Evolutionary conservation across 2,329 filamentous ascomycete species (phyloP), one percentile per base, ranked within the genome.

Genomic region (Byssothecium circinans): DNA sequence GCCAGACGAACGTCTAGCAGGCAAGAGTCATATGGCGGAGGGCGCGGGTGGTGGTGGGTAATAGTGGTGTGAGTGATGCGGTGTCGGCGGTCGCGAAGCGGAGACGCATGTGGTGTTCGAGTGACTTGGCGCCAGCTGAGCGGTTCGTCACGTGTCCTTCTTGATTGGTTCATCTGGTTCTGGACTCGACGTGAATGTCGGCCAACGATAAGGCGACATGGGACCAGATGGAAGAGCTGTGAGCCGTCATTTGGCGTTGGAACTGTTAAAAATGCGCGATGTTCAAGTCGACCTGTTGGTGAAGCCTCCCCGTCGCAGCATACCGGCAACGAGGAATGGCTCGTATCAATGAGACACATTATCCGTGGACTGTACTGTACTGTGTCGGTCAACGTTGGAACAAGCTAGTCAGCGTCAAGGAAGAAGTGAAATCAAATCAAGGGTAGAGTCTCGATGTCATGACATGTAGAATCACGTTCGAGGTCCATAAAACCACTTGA

Each of bases 1-100:
- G 69, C 67, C 57, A 70, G 67, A 70, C 68, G 53, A 49, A 49
- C 39, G 69, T 70, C 69, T 71, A 71, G 67, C 69, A 70, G 65
- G 64, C 53, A 44, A 50, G 43, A 57, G 53, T 57, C 63, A 68
- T 69, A 48, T 59, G 57, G 49, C 19, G 35, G 18, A 41, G 8
- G 38, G 29, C 18, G 38, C 11, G 42, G 14, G 14, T 15, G 17
- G 30, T 30, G 35, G 39, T 22, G 45, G 52, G 27, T 49, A 47
- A 45, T 14, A 49, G 43, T 43, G 51, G 47, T 47, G 51, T 49
- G 44, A 41, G 56, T 59, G 56, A 27, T 33, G 39, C 29, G 33
- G 37, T 32, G 29, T 32, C 29, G 8, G 14, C 14, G 5, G 23
- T 25, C 23, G 23, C 23, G 23, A 25, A 25, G 23, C 23, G 23